Conservation (phyloP, 106 monocot species). For the Platanthera guangdongensis region DNA sequence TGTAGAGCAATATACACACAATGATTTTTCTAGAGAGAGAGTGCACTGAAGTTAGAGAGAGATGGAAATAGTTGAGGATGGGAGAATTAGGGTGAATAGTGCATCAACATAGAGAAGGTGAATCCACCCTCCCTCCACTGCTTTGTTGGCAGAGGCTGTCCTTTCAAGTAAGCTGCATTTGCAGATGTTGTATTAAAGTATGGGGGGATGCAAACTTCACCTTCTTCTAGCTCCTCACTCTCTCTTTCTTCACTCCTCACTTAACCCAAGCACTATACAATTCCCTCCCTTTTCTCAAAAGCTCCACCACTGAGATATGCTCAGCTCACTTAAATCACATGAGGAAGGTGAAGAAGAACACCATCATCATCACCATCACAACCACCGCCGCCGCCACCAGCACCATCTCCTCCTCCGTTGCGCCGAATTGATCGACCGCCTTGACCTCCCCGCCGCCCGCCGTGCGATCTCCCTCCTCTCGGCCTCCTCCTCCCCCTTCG, state of each 20-base stretch:
- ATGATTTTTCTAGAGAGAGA: not conserved
- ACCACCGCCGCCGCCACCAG: slow-evolving; percentile 7
- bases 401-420: slow-evolving; percentile 56
- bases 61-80: not conserved
- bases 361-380: not conserved
- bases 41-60: slow-evolving; percentile 2
- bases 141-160: slow-evolving; percentile 65
- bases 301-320: slow-evolving; percentile 31
- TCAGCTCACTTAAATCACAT: slow-evolving; percentile 45
- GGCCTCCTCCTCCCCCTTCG: slow-evolving; percentile 37
- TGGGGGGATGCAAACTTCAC: slow-evolving; percentile 14
- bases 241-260: not conserved
- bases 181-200: slow-evolving; percentile 64
- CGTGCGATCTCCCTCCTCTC: slow-evolving; percentile 34
- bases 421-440: slow-evolving; percentile 43
- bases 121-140: not conserved
- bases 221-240: not conserved
- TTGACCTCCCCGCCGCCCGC: slow-evolving; percentile 36
- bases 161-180: slow-evolving; percentile 47
- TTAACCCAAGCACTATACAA: not conserved
- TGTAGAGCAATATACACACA: no score
- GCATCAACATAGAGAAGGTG: slow-evolving; percentile 3
- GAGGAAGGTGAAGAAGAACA: slow-evolving; percentile 29
- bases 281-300: not conserved
- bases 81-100: not conserved